Base-by-base conservation (phyloP, 371 early-diverging fungal species). In the Mucor velutinosus region DNA sequence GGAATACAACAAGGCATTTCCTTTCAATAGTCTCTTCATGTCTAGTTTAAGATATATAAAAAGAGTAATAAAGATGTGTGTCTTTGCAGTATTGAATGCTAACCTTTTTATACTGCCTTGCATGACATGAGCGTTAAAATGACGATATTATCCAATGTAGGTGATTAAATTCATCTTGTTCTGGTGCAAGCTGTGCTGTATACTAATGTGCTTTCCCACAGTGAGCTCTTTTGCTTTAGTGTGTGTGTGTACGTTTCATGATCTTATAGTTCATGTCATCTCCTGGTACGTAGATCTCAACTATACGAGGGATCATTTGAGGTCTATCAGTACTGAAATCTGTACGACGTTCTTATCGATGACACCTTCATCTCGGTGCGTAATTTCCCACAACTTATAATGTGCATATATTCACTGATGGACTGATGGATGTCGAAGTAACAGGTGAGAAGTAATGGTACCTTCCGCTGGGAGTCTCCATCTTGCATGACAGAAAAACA, bases 1-100 rank as follows among this genome's bases (percentile, higher is more conserved):
- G 41, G 67, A 66, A 29, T 76, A 76, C 29, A 76, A 53, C 21
- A 74, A 60, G 10, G 64, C 45, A 35, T 58, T 74, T 41, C 76
- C 79, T 45, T 66, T 53, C 37, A 65, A 49, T 30, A 65, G 32
- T 7, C 37, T 65, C 62, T 43, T 58, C 43, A 59, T 69, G 32
- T 47, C 11, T 47, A 17, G 17, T 41, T 14, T 15, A 17, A 41
- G 6, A 41, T 3, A 47, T 3, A 47, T 1, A 47, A 47, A 45
- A 45, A 19, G 7, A 8, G 45, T n/a, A 3, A 19, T 45, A 47
- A 35, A 35, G 37, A 35, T 35, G 37, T 3, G 37, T 10, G 37
- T 35, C 37, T 35, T 35, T 41, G 17, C 41, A 15, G 41, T 5
- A 17, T 5, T 41, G 41, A 41, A 41, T 41, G 41, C 37, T 41